Conservation (phyloP, 1,284 basidiomycete genomes). For the Malassezia caprae region DNA sequence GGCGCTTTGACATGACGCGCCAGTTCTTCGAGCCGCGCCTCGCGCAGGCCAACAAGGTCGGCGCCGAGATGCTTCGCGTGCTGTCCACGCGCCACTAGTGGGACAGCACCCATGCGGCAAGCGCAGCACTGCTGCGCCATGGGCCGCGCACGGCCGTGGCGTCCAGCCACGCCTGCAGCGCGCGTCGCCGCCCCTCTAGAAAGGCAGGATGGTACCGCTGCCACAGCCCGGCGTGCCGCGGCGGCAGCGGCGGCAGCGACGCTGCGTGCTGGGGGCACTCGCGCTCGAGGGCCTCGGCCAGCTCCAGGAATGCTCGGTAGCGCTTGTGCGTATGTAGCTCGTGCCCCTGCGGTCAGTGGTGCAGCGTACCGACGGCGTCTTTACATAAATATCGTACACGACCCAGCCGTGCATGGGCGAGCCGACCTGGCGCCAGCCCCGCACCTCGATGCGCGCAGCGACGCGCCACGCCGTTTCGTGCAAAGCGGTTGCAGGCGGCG, state of each 20-base stretch:
- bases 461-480: not conserved
- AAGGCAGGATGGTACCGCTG: slow-evolving; percentile 35
- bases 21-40: slow-evolving; percentile 78
- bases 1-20: slow-evolving; percentile 68
- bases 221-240: slow-evolving; percentile 24
- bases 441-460: slow-evolving; percentile 18
- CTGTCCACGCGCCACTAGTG: slow-evolving; percentile 50
- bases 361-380: slow-evolving; percentile 20
- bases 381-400: slow-evolving; percentile 31
- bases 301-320: slow-evolving; percentile 4
- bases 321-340: slow-evolving; percentile 4
- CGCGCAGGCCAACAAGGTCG: slow-evolving; percentile 70
- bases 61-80: slow-evolving; percentile 81
- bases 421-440: slow-evolving; percentile 38
- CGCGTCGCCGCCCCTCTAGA: slow-evolving; percentile 31
- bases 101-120: slow-evolving; percentile 30
- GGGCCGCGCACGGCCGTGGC: slow-evolving; percentile 25
- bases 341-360: not conserved
- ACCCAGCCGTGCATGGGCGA: slow-evolving; percentile 33
- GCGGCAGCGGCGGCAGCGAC: slow-evolving; percentile 26
- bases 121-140: slow-evolving; percentile 25
- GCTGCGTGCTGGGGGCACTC: slow-evolving; percentile 18
- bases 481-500: not conserved
- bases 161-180: slow-evolving; percentile 36
- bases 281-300: not conserved